Base-by-base conservation (phyloP, 2,329 filamentous ascomycete genomes). In the Ophiostoma ulmi region DNA sequence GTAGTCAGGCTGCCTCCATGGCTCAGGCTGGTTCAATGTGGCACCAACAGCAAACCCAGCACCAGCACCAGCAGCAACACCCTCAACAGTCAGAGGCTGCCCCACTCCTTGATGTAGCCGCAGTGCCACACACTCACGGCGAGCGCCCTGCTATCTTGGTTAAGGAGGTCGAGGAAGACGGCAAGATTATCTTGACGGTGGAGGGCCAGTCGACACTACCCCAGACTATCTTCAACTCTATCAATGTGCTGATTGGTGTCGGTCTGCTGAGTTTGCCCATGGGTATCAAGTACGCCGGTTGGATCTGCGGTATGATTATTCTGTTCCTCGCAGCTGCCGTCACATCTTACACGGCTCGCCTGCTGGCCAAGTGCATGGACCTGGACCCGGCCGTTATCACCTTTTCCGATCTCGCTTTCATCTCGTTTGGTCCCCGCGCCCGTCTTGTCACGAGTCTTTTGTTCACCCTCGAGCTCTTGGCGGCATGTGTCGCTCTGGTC, bases 201-300 rank as follows among this genome's bases (percentile, higher is more conserved):
- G 91, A 97, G 73, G 94, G 94, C 55, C 93, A 96, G 81, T 97
- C 93, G n/a, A 99, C 94, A 0, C 84, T 98, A 20, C 93, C 93
- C 0, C 94, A 98, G 81, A 98, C 94, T 7, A 87, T 97, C 73
- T 97, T 98, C 84, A 99, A 99, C 80, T 96, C 93, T 3, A 94
- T 94, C 78, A 97, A 97, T 74, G 92, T 96, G 68, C 82, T 97
- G 72, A 94, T 97, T 73, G 94, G 94, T 20, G 90, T 99, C 39
- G 94, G 94, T 0, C 82, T 99, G 39, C 84, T 99, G 68, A 96
- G 92, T 79, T 83, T 99, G 70, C 95, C 94, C 6, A 85, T 98
- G 77, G 94, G 92, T 6, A 83, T 98, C 76, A 92, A 90, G 76
- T 93, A 97, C 78, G 89, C 92, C 14, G 94, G 93, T 68, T 97